These are phyloP conservation scores for Annulohypoxylon moriforme DNA, from an alignment of 495 filamentous ascomycete genomes.

Conservation along the genomic window DNA sequence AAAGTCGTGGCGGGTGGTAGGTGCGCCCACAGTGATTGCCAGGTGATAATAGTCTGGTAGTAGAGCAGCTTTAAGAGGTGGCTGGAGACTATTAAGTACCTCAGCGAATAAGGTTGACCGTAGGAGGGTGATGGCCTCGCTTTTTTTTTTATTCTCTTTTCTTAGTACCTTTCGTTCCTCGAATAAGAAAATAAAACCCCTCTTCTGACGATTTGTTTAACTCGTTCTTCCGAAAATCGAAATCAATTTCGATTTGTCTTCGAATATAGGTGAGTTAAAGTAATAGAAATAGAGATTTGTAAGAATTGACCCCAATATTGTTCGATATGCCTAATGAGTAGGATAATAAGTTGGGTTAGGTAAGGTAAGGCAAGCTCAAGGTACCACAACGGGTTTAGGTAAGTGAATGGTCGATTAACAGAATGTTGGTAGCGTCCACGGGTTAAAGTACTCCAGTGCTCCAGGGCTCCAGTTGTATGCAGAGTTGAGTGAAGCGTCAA, in stretches of 20 bases:
- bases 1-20: conserved; percentile 43
- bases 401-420: background rate
- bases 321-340: background rate
- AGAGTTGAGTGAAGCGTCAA: conserved; percentile 4
- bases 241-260: background rate
- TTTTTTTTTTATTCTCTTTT: background rate
- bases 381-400: conserved; percentile 12
- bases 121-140: conserved; percentile 15
- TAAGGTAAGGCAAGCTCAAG: conserved; percentile 11
- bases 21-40: too few species aligned
- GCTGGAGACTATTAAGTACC: too few species aligned
- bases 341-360: conserved; percentile 7
- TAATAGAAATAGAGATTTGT: conserved; percentile 19
- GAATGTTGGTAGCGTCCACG: background rate
- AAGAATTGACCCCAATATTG: conserved; percentile 8
- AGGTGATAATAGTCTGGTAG: conserved; percentile 42
- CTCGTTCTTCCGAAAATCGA: background rate
- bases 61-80: too few species aligned
- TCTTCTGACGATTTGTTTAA: conserved; percentile 12
- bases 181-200: conserved; percentile 1
- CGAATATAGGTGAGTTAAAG: conserved; percentile 5
- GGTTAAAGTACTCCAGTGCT: background rate
- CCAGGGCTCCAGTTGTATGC: conserved; percentile 1
- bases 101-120: conserved; percentile 37
- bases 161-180: background rate